Evolutionary conservation across 228 moss, liverwort and hornwort genomes (phyloP), one percentile per base, ranked within the genome.

Genomic region (Sphagnum fallax): DNA sequence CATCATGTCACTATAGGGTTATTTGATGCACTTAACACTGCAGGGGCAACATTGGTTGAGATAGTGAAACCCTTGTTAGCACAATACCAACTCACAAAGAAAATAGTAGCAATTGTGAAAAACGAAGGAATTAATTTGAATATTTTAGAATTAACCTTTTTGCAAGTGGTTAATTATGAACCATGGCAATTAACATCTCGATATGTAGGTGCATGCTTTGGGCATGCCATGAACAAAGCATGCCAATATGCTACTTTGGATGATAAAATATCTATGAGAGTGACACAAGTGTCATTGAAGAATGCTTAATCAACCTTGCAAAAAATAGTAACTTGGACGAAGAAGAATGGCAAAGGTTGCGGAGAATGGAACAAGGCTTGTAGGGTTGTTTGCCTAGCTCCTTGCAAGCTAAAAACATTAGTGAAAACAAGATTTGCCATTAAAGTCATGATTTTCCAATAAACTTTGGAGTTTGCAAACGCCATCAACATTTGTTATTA

Each of bases 311-410:
- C 16, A 69, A 67, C 77, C 14, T 47, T 86, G 15, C 71, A 77
- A 50, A 80, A 80, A 10, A 60, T 60, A 55, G 57, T 73, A 12
- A 68, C 65, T 64, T 78, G 73, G 61, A 55, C 2, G 0, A 55
- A 55, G 4, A 55, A 55, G 0, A 8, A 0, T 3, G 3, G 4
- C 1, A 55, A 75, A 62, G 80, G 77, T 60, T 75, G 71, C 73
- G 66, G 72, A 53, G 80, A 82, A 62, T 86, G 82, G 86, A 65
- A 69, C 13, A 79, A 82, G 77, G 77, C 71, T 61, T 85, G 85
- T 68, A 74, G 53, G 10, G 82, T 79, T 16, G 77, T 74, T 65
- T 62, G 72, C 65, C 64, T 79, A 63, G 49, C 77, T 52, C 74
- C 52, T 32, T 72, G 79, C 74, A 77, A 64, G 47, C 70, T 82